phyloP scores from a whole-genome alignment of 345 rosid genomes.

The Aethionema arabicum region DNA sequence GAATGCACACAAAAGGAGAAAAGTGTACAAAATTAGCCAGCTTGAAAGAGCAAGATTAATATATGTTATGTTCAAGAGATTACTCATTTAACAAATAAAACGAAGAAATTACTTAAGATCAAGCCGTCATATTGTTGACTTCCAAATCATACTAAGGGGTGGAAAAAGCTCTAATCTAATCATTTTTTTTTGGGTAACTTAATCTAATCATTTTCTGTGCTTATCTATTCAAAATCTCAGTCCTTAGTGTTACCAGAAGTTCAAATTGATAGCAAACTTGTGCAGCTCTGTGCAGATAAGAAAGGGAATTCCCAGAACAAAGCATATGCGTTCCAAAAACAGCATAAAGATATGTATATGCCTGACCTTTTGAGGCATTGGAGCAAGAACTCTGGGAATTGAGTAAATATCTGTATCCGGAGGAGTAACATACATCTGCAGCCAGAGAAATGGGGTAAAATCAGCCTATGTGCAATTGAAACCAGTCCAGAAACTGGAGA shows the following conservation, averaged over 20 bases:
- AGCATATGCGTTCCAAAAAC: not conserved
- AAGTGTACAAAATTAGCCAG: constrained; percentile 11
- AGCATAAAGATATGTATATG: not conserved
- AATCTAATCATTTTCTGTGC: no score
- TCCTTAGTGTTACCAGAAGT: not conserved
- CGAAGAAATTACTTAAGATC: not conserved
- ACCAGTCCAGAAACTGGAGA: not conserved
- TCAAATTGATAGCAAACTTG: constrained; percentile 8
- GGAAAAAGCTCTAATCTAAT: not conserved
- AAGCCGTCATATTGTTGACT: not conserved
- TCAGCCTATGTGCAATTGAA: not conserved
- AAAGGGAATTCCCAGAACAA: not conserved
- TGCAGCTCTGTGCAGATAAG: constrained; percentile 14
- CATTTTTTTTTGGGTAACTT: no score
- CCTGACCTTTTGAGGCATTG: constrained; percentile 83
- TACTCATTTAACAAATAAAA: no score
- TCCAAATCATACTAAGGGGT: not conserved
- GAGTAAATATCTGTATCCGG: constrained; percentile 91
- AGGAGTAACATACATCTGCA: constrained; percentile 95
- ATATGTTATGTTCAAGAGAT: not conserved
- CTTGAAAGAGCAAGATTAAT: not conserved
- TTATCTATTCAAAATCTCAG: not conserved
- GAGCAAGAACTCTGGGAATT: constrained; percentile 83
- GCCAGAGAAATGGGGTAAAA: constrained; percentile 15
- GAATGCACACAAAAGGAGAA: not conserved